A percentile compares a stretch with the other conserved stretches of the same genome.
Conservation (phyloP, 495 filamentous ascomycete genomes). For the Penicillium tannophilum region DNA sequence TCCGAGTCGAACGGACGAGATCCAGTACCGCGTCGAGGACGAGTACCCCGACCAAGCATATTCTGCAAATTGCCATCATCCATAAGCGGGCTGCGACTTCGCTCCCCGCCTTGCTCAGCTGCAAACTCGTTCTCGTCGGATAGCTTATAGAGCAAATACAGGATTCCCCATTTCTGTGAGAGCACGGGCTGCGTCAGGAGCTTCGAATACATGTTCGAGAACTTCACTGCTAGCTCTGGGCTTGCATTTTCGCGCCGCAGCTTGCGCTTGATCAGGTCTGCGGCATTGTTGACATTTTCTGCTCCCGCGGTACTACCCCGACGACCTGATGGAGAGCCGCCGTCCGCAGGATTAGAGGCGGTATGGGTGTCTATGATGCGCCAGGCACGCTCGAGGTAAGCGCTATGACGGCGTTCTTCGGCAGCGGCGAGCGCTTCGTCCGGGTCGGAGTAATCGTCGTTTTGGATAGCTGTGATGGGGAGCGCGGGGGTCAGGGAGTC, state of each 20-base stretch:
- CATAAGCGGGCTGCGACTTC: constrained; percentile 43
- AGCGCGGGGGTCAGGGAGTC: constrained; percentile 50
- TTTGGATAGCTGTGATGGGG: constrained; percentile 33
- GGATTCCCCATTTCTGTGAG: constrained; percentile 93
- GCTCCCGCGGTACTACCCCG: constrained; percentile 38
- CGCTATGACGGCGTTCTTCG: constrained; percentile 48
- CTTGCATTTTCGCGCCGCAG: constrained; percentile 72
- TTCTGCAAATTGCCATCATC: constrained; percentile 41
- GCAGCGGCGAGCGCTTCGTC: constrained; percentile 46
- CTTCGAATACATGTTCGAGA: constrained; percentile 84
- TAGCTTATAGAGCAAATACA: constrained; percentile 85
- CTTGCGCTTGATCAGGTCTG: constrained; percentile 87
- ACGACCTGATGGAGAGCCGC: constrained; percentile 34
- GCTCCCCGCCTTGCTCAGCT: constrained; percentile 31
- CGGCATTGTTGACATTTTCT: constrained; percentile 80
- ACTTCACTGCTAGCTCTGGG: constrained; percentile 82
- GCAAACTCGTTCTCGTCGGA: constrained; percentile 55
- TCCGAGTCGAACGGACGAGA: constrained; percentile 31
- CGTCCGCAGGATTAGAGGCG: constrained; percentile 26
- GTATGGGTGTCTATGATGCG: constrained; percentile 38
- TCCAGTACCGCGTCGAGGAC: constrained; percentile 23
- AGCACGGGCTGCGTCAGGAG: constrained; percentile 88
- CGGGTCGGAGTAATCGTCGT: constrained; percentile 41
- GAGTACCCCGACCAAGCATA: constrained; percentile 34
- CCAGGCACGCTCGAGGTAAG: constrained; percentile 49